Evolutionary conservation across 2,329 filamentous ascomycete genomes (phyloP).

Genomic region (Raffaelea deltoideospora): DNA sequence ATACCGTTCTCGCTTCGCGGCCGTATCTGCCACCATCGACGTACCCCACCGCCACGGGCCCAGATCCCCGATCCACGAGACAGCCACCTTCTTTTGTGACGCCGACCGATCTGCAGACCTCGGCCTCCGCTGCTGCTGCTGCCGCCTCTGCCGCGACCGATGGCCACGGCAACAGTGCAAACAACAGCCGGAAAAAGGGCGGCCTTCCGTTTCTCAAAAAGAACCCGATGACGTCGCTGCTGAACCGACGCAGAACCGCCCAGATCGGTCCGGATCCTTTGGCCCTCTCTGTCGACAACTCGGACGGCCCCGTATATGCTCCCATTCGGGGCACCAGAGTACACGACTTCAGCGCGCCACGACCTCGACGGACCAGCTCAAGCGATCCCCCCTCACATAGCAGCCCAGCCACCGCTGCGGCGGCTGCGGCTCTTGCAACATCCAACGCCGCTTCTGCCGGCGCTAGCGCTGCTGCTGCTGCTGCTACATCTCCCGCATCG

Average conservation of each 20-base stretch:
- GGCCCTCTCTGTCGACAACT: slow-evolving; percentile 23
- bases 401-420: slow-evolving; percentile 2
- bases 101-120: slow-evolving; percentile 31
- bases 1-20: slow-evolving; percentile 18
- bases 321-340: slow-evolving; percentile 49
- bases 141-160: slow-evolving; percentile 27
- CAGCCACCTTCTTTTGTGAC: slow-evolving; percentile 29
- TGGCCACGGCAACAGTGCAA: slow-evolving; percentile 19
- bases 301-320: slow-evolving; percentile 37
- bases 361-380: slow-evolving; percentile 27
- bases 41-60: neutral
- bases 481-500: neutral
- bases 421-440: slow-evolving; percentile 4
- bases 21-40: slow-evolving; percentile 8
- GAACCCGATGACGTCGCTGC: slow-evolving; percentile 42
- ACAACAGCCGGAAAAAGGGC: too few species aligned
- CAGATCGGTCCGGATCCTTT: slow-evolving; percentile 30
- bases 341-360: slow-evolving; percentile 51
- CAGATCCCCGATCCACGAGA: slow-evolving; percentile 12
- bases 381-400: slow-evolving; percentile 11
- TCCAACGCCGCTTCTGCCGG: too few species aligned
- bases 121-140: slow-evolving; percentile 22
- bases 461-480: neutral
- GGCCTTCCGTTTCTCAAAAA: slow-evolving; percentile 38
- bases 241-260: slow-evolving; percentile 39